These are phyloP conservation scores for Vanderwaltozyma verrucispora DNA, from an alignment of 805 yeast genomes.

Conservation along the genomic window DNA sequence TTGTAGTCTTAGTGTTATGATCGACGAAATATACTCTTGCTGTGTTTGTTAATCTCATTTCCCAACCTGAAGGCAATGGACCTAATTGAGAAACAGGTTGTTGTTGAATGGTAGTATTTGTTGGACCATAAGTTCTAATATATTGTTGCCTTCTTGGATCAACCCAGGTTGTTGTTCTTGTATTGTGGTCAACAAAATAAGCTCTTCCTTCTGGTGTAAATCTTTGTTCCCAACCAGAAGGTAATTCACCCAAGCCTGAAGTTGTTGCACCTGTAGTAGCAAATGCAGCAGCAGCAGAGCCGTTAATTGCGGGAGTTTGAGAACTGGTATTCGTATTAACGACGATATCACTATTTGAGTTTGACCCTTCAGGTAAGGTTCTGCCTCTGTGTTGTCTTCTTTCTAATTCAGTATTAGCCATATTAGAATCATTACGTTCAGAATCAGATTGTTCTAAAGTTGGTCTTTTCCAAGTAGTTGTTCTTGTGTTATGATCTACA, in stretches of 20 bases:
- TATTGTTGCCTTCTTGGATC: slow-evolving; percentile 99
- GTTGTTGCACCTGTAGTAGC: slow-evolving; percentile 76
- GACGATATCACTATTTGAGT: slow-evolving; percentile 6
- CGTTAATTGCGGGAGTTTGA: slow-evolving; percentile 35
- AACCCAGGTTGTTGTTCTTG: slow-evolving; percentile 99
- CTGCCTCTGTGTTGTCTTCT: slow-evolving; percentile 85
- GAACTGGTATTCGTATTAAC: slow-evolving; percentile 41
- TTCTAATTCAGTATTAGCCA: slow-evolving; percentile 70
- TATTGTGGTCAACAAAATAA: slow-evolving; percentile 96
- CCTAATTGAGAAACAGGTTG: slow-evolving; percentile 97
- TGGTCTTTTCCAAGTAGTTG: slow-evolving; percentile 99
- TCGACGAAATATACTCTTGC: slow-evolving; percentile 98
- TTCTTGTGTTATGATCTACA: slow-evolving; percentile 94
- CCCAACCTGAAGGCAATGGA: slow-evolving; percentile 99
- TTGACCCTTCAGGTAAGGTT: slow-evolving; percentile 58
- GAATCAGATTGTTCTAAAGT: slow-evolving; percentile 69
- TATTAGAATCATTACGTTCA: slow-evolving; percentile 49
- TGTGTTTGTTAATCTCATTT: slow-evolving; percentile 97
- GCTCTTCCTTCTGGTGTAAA: slow-evolving; percentile 98
- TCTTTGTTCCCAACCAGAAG: slow-evolving; percentile 99
- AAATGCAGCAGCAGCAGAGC: slow-evolving; percentile 55
- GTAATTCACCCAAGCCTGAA: slow-evolving; percentile 92
- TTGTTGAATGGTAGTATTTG: slow-evolving; percentile 82
- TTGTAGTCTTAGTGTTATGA: slow-evolving; percentile 97
- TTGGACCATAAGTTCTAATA: slow-evolving; percentile 86